Percentiles rank a stretch among this genome's conserved stretches.
Conservation (phyloP, 768 basidiomycete species). For the Flagelloscypha sp. region DNA sequence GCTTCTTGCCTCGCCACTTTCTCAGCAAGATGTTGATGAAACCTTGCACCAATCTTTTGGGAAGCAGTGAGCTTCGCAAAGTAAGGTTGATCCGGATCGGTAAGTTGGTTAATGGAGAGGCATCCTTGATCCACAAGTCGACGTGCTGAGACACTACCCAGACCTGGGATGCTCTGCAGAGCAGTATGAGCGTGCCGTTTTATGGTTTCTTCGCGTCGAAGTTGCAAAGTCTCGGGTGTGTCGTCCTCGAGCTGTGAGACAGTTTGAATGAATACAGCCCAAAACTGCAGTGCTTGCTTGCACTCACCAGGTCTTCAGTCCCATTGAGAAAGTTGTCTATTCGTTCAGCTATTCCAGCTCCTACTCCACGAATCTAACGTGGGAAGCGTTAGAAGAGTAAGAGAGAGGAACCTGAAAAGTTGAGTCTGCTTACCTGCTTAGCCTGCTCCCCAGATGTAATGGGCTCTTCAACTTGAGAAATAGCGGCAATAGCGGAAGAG, state of each 20-base stretch:
- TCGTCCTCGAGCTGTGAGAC: conserved; percentile 2
- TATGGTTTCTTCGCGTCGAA: conserved; percentile 16
- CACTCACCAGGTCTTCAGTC: no score
- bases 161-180: conserved; percentile 31
- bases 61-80: conserved; percentile 26
- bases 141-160: conserved; percentile 41
- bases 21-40: conserved; percentile 28
- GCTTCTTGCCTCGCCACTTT: conserved; percentile 32
- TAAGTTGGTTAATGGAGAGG: conserved; percentile 31
- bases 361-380: conserved; percentile 27
- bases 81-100: conserved; percentile 24
- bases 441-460: conserved; percentile 37
- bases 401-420: neutral
- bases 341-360: conserved; percentile 34
- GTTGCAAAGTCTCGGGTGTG: conserved; percentile 5
- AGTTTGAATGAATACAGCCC: conserved; percentile 23
- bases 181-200: conserved; percentile 20
- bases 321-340: conserved; percentile 33
- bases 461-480: conserved; percentile 31
- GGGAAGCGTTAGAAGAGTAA: conserved; percentile 7
- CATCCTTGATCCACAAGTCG: conserved; percentile 47
- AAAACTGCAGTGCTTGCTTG: no score
- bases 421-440: conserved; percentile 20
- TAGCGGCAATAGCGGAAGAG: conserved; percentile 35
- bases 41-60: conserved; percentile 32